These are phyloP conservation scores for Cercospora zeina DNA, from an alignment of 2,329 filamentous ascomycete genomes.

Conservation along the genomic window DNA sequence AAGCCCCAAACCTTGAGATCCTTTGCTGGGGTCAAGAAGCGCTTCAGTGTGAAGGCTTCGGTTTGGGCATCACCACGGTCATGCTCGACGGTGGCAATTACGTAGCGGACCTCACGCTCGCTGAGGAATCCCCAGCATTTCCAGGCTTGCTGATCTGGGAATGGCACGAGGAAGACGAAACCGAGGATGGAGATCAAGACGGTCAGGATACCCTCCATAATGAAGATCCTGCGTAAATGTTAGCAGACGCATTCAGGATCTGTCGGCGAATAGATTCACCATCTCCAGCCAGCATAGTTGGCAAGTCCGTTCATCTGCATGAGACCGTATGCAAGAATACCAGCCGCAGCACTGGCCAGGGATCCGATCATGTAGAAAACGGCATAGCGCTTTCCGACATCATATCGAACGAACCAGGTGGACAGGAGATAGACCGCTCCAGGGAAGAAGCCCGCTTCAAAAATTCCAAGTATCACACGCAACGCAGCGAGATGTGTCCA, in stretches of 20 bases:
- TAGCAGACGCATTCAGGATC: neutral
- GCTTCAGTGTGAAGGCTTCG: slow-evolving; percentile 44
- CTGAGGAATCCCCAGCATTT: slow-evolving; percentile 15
- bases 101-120: slow-evolving; percentile 16
- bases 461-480: slow-evolving; percentile 32
- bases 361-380: slow-evolving; percentile 35
- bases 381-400: slow-evolving; percentile 41
- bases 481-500: slow-evolving; percentile 31
- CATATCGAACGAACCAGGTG: slow-evolving; percentile 49
- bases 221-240: slow-evolving; percentile 25
- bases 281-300: slow-evolving; percentile 12
- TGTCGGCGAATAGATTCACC: slow-evolving; percentile 15
- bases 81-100: slow-evolving; percentile 15
- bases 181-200: slow-evolving; percentile 15
- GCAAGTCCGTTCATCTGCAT: slow-evolving; percentile 40
- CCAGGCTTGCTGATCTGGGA: slow-evolving; percentile 16
- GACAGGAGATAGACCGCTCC: slow-evolving; percentile 46
- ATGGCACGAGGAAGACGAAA: slow-evolving; percentile 17
- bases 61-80: slow-evolving; percentile 14
- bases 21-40: slow-evolving; percentile 45
- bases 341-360: slow-evolving; percentile 53
- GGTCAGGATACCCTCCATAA: slow-evolving; percentile 18
- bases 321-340: slow-evolving; percentile 54
- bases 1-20: slow-evolving; percentile 57
- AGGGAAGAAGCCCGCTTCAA: slow-evolving; percentile 32